Base-by-base conservation (phyloP, 78 protist species). In the Isochrysis galbana region DNA sequence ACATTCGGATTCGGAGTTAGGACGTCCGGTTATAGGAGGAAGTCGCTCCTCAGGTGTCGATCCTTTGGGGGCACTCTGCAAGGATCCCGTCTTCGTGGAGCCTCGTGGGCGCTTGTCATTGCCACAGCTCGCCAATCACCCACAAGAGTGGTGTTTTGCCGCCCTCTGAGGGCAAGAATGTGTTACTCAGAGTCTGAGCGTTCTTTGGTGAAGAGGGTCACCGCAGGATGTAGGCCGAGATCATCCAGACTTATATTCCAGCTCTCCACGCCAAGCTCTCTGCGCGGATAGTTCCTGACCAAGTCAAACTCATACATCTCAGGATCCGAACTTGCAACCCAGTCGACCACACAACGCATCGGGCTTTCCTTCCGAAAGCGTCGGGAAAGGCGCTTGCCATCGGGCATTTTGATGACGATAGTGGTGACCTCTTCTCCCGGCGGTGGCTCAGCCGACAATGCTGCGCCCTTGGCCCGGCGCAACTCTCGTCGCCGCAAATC, bases 141-240 rank as follows among this genome's bases (percentile, higher is more conserved):
- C 32, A 54, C 19, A 10, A 19, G 67, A 54, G 67, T 54, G 67
- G 67, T n/a, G n/a, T n/a, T n/a, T n/a, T n/a, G n/a, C n/a, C n/a
- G 67, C 67, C 67, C 67, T 21, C 67, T 10, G 32, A 54, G 67
- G 19, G 67, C 67, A 54, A 54, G 67, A 21, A 54, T 21, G 10
- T 54, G 67, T 54, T 10, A 54, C 32, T 19, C 10, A 10, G 67
- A 54, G 67, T 19, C 67, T 54, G 32, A 54, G 67, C 32, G 32
- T 42, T 72, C 82, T 42, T 72, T 72, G 44, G 82, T 72, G 82
- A 72, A 72, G 44, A 72, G 82, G 19, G 82, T 72, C 42, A 42
- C 82, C 32, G 26, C 42, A 2, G 82, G 82, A 42, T 34, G 42
- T 2, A 72, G 42, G 44, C 42, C 82, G 42, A 72, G 82, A 2